These are phyloP conservation scores for Posidonia australis DNA, from an alignment of 106 monocot genomes.

Conservation along the genomic window DNA sequence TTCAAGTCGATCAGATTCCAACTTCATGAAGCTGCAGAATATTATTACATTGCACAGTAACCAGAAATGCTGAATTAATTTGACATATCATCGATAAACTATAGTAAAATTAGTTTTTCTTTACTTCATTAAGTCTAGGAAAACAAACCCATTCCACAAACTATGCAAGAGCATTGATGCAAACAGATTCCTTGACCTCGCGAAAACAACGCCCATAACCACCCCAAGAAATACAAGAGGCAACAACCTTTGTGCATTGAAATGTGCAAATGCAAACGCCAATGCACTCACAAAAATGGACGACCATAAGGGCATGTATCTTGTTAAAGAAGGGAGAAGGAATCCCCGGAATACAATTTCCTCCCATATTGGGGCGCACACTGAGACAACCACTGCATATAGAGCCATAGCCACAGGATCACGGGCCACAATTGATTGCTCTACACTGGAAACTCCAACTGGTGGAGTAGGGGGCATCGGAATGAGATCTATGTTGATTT, in stretches of 20 bases:
- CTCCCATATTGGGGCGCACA: constrained; percentile 70
- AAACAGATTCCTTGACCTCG: constrained; percentile 47
- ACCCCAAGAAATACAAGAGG: constrained; percentile 63
- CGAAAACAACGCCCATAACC: constrained; percentile 60
- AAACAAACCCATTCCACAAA: constrained; percentile 74
- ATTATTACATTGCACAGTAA: too few species aligned
- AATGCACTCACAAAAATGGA: constrained; percentile 47
- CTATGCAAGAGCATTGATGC: constrained; percentile 66
- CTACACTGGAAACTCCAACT: constrained; percentile 49
- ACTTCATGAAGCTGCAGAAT: too few species aligned
- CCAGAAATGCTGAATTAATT: too few species aligned
- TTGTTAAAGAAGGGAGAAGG: constrained; percentile 57
- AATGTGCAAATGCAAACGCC: constrained; percentile 64
- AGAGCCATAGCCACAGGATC: constrained; percentile 66
- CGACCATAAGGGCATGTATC: constrained; percentile 50
- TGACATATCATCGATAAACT: too few species aligned
- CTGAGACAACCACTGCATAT: constrained; percentile 55
- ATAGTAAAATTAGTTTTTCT: too few species aligned
- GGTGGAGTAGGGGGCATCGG: constrained; percentile 31
- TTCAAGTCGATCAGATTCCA: too few species aligned
- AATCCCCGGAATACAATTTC: constrained; percentile 71
- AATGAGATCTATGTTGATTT: constrained; percentile 42
- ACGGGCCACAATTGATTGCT: constrained; percentile 65
- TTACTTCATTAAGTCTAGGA: constrained; percentile 63
- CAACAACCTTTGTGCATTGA: constrained; percentile 54